Conservation (phyloP, 2,329 filamentous ascomycete species). For the Trichoderma breve region DNA sequence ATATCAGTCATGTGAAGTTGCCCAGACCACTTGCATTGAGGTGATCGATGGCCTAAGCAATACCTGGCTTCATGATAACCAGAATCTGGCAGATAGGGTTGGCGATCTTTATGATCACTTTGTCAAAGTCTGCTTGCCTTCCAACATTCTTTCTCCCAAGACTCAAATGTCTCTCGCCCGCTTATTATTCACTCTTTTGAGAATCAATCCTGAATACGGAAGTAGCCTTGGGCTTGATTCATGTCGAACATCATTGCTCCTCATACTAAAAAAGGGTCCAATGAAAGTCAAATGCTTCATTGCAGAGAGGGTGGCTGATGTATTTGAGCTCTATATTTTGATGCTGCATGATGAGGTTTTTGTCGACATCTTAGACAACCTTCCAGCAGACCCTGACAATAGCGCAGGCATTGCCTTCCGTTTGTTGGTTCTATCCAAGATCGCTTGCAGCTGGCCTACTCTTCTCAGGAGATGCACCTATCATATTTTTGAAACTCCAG, state of each 20-base stretch:
- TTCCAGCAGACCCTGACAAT: slow-evolving; percentile 71
- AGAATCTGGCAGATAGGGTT: slow-evolving; percentile 62
- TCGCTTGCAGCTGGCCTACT: slow-evolving; percentile 83
- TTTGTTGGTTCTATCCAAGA: slow-evolving; percentile 68
- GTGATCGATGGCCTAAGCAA: slow-evolving; percentile 62
- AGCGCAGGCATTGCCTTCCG: slow-evolving; percentile 83
- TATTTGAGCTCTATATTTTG: slow-evolving; percentile 82
- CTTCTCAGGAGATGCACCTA: slow-evolving; percentile 85
- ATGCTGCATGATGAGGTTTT: slow-evolving; percentile 82
- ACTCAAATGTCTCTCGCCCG: slow-evolving; percentile 65
- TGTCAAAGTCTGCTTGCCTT: slow-evolving; percentile 63
- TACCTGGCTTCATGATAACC: slow-evolving; percentile 60
- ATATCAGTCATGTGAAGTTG: slow-evolving; percentile 72
- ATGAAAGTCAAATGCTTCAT: slow-evolving; percentile 75
- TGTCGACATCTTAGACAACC: slow-evolving; percentile 72
- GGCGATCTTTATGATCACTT: slow-evolving; percentile 79
- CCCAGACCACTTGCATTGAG: slow-evolving; percentile 65
- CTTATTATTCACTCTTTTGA: slow-evolving; percentile 69
- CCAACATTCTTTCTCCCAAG: slow-evolving; percentile 65
- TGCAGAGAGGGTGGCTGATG: slow-evolving; percentile 62
- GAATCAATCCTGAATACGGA: slow-evolving; percentile 65
- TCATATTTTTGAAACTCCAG: slow-evolving; percentile 88
- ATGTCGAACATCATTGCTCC: slow-evolving; percentile 69
- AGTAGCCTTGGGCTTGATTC: slow-evolving; percentile 56
- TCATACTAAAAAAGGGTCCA: slow-evolving; percentile 63